Percentiles rank a stretch among this genome's conserved stretches.
These are phyloP conservation scores for Fistulina hepatica DNA, from an alignment of 1,284 basidiomycete species.

Conservation along the genomic window DNA sequence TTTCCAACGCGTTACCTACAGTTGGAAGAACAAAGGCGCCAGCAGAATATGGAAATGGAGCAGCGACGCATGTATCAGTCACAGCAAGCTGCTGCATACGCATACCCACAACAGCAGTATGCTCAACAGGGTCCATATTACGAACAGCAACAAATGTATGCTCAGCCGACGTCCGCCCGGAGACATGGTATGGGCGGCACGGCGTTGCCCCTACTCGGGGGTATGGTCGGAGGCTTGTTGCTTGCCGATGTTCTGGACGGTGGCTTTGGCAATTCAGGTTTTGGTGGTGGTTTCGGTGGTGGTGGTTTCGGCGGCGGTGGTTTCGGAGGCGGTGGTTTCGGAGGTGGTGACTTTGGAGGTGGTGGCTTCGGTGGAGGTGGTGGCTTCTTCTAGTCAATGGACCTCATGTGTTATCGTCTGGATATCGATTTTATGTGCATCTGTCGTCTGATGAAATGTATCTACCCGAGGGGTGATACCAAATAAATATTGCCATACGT, in stretches of 20 bases:
- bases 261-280: slow-evolving; percentile 20
- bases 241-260: slow-evolving; percentile 37
- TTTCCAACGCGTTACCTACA: slow-evolving; percentile 9
- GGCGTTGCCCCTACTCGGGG: slow-evolving; percentile 43
- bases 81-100: slow-evolving; percentile 15
- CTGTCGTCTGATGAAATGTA: not conserved
- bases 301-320: slow-evolving; percentile 19
- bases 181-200: slow-evolving; percentile 25
- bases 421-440: not conserved
- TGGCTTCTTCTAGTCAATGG: not conserved
- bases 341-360: slow-evolving; percentile 6
- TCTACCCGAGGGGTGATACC: not conserved
- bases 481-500: not conserved
- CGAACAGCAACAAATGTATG: not conserved
- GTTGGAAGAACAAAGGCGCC: slow-evolving; percentile 11
- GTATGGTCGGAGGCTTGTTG: slow-evolving; percentile 49
- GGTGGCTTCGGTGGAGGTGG: not conserved
- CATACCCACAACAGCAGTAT: slow-evolving; percentile 10
- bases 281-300: slow-evolving; percentile 20
- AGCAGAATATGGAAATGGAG: slow-evolving; percentile 10
- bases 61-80: slow-evolving; percentile 5
- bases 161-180: slow-evolving; percentile 6
- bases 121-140: not conserved
- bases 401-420: not conserved
- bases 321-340: slow-evolving; percentile 16